Evolutionary conservation across 2,329 filamentous ascomycete species (phyloP).

Genomic region (Phaeosphaeriaceae sp.): DNA sequence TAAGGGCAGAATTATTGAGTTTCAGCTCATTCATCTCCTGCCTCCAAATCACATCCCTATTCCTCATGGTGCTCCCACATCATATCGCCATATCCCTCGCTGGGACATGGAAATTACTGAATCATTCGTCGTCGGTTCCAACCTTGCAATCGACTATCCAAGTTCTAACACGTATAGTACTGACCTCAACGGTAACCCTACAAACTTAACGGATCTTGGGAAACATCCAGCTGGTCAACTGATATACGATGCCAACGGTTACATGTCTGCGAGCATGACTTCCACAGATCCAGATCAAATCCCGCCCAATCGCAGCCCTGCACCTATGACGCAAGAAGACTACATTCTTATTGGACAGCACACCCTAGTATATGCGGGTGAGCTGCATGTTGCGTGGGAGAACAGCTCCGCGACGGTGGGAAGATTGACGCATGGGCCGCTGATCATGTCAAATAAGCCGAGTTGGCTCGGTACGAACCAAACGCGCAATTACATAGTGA

Average conservation of each 20-base stretch:
- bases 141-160: background rate
- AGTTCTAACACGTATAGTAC: slow-evolving; percentile 1
- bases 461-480: slow-evolving; percentile 14
- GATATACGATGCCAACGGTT: slow-evolving; percentile 13
- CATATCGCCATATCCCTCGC: slow-evolving; percentile 10
- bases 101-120: slow-evolving; percentile 18
- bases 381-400: slow-evolving; percentile 4
- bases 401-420: slow-evolving; percentile 16
- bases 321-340: slow-evolving; percentile 11
- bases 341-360: slow-evolving; percentile 13
- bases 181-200: slow-evolving; percentile 7
- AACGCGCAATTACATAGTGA: slow-evolving; percentile 20
- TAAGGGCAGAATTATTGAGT: no score
- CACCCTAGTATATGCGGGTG: slow-evolving; percentile 15
- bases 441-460: slow-evolving; percentile 13
- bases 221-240: slow-evolving; percentile 6
- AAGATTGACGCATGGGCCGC: slow-evolving; percentile 22
- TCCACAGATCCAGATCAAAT: slow-evolving; percentile 12
- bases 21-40: background rate
- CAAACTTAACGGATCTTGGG: background rate
- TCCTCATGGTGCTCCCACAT: slow-evolving; percentile 12
- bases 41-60: background rate
- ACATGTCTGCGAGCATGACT: slow-evolving; percentile 21
- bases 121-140: slow-evolving; percentile 4
- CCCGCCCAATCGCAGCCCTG: background rate